A percentile compares a stretch with the other conserved stretches of the same genome.
Evolutionary conservation across 2,329 filamentous ascomycete species (phyloP).

Genomic region (Curvularia sp.): DNA sequence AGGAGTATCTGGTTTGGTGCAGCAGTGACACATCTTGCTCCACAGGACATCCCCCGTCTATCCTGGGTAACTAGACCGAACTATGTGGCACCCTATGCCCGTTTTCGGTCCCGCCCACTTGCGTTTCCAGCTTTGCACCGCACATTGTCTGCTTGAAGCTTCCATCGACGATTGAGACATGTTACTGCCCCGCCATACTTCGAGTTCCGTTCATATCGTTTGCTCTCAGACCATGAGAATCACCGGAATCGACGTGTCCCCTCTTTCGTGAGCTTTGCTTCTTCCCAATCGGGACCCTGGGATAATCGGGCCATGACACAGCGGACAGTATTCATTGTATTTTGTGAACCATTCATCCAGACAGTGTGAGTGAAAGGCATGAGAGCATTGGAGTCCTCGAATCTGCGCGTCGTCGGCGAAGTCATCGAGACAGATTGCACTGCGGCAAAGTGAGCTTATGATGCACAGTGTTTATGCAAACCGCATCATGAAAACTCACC

Average conservation of each 20-base stretch:
- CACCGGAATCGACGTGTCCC: conserved; percentile 25
- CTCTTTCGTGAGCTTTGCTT: conserved; percentile 15
- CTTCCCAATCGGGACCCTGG: conserved; percentile 27
- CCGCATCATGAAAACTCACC: conserved; percentile 23
- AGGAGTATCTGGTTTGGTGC: neutral
- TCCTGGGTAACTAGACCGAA: neutral
- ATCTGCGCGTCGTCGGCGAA: conserved; percentile 45
- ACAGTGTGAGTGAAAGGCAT: conserved; percentile 49
- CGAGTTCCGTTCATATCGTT: neutral
- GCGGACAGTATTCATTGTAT: conserved; percentile 50
- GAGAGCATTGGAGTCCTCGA: conserved; percentile 45
- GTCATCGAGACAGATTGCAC: conserved; percentile 49
- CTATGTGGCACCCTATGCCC: neutral
- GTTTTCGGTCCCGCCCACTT: neutral
- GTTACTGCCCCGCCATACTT: neutral
- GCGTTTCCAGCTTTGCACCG: neutral
- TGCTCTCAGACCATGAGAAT: conserved; percentile 37
- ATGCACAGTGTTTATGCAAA: neutral
- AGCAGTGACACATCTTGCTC: neutral
- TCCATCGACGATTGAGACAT: neutral
- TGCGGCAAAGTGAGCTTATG: conserved; percentile 22
- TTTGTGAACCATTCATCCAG: conserved; percentile 50
- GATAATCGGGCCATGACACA: conserved; percentile 50
- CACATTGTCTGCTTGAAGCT: neutral
- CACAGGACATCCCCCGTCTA: neutral